These are phyloP conservation scores for Candida vaughaniae DNA, from an alignment of 805 yeast species.

Conservation along the genomic window DNA sequence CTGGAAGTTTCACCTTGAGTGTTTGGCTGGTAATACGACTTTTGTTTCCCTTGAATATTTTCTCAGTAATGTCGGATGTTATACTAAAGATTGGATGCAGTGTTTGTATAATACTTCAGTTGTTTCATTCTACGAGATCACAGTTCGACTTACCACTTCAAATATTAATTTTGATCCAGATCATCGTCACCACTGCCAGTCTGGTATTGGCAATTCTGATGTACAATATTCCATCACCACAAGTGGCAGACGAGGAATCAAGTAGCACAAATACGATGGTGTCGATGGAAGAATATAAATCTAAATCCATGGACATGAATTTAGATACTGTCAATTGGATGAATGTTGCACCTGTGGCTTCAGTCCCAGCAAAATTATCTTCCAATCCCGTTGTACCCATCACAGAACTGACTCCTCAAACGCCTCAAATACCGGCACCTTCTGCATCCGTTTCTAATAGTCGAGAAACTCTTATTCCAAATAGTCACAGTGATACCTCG, in stretches of 20 bases:
- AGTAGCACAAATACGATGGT: not conserved
- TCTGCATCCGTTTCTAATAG: slow-evolving; percentile 4
- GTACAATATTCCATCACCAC: not conserved
- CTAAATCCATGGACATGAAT: slow-evolving; percentile 3
- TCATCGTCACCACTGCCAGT: slow-evolving; percentile 5
- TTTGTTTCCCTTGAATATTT: too few species aligned
- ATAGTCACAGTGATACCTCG: slow-evolving; percentile 11
- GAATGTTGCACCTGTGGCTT: slow-evolving; percentile 7
- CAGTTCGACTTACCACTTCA: slow-evolving; percentile 4
- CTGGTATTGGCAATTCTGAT: slow-evolving; percentile 2
- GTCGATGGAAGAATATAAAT: not conserved
- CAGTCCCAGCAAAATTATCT: not conserved
- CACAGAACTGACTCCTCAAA: not conserved
- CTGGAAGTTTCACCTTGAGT: slow-evolving; percentile 9
- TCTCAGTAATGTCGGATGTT: too few species aligned
- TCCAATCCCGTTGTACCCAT: not conserved
- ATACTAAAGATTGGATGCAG: too few species aligned
- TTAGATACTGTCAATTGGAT: slow-evolving; percentile 14
- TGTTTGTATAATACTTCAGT: not conserved
- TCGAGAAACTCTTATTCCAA: slow-evolving; percentile 14
- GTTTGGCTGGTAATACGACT: slow-evolving; percentile 12
- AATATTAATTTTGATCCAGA: slow-evolving; percentile 7
- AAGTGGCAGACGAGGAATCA: not conserved
- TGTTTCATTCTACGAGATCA: not conserved
- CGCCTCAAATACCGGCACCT: too few species aligned